Evolutionary conservation across 2,329 filamentous ascomycete species (phyloP).

Genomic region (Paramyrothecium sp.): DNA sequence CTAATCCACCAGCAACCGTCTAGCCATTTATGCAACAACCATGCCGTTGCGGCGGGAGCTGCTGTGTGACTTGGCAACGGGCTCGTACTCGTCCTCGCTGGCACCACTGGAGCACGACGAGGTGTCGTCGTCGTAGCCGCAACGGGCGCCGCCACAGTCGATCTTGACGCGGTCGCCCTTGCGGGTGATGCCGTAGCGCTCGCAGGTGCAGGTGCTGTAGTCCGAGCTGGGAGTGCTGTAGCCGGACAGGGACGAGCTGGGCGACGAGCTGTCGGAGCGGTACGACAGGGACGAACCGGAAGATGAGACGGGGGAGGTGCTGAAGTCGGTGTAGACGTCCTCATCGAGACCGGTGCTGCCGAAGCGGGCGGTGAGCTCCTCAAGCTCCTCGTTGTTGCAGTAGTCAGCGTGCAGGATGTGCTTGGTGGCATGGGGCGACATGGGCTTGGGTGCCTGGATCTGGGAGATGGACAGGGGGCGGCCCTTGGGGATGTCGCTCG

Average conservation of each 20-base stretch:
- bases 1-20: neutral
- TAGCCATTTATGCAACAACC: slow-evolving; percentile 45
- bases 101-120: slow-evolving; percentile 67
- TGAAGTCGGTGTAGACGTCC: slow-evolving; percentile 54
- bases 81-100: slow-evolving; percentile 58
- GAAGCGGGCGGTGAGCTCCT: slow-evolving; percentile 78
- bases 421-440: slow-evolving; percentile 83
- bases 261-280: slow-evolving; percentile 72
- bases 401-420: slow-evolving; percentile 84
- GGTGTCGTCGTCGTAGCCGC: slow-evolving; percentile 74
- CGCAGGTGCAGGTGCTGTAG: slow-evolving; percentile 82
- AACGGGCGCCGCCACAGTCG: slow-evolving; percentile 88
- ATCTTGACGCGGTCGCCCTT: slow-evolving; percentile 91
- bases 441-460: slow-evolving; percentile 88
- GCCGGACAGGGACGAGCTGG: slow-evolving; percentile 70
- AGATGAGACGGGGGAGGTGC: slow-evolving; percentile 62
- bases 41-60: slow-evolving; percentile 64
- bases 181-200: slow-evolving; percentile 95
- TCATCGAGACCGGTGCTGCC: slow-evolving; percentile 58
- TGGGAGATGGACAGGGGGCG: slow-evolving; percentile 83
- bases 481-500: slow-evolving; percentile 76
- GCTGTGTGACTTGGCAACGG: slow-evolving; percentile 37
- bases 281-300: slow-evolving; percentile 68
- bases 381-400: slow-evolving; percentile 67
- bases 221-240: slow-evolving; percentile 79